These are phyloP conservation scores for Penium margaritaceum DNA, from an alignment of 139 green algal species.

Conservation along the genomic window DNA sequence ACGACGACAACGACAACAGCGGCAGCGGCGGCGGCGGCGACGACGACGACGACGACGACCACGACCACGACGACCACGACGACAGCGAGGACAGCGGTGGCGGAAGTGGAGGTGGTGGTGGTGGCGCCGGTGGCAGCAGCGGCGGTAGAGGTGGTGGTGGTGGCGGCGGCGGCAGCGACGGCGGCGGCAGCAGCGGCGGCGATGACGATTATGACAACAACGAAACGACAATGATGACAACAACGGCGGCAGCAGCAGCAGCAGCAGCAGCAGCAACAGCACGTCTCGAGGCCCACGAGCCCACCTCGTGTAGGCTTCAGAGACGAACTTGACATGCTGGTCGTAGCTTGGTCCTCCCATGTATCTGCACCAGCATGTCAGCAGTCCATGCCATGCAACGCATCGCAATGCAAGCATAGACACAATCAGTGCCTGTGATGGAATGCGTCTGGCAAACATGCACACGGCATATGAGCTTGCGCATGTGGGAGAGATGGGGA, in stretches of 20 bases:
- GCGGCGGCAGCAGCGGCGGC: not conserved
- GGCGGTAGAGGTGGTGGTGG: not conserved
- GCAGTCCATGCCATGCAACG: not conserved
- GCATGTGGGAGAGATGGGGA: conserved; percentile 5
- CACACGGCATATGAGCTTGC: no score
- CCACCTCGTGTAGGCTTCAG: conserved; percentile 9
- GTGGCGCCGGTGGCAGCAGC: no score
- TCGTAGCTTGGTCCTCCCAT: conserved; percentile 22
- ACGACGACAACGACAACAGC: no score
- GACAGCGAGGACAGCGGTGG: no score
- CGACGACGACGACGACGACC: no score
- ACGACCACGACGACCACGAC: no score
- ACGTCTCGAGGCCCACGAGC: conserved; percentile 2
- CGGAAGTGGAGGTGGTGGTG: no score
- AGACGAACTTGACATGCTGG: conserved; percentile 13
- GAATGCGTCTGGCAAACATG: no score
- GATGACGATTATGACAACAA: not conserved
- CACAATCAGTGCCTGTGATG: no score
- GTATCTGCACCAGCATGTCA: conserved; percentile 22
- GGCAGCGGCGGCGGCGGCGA: no score
- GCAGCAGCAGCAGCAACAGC: conserved; percentile 6
- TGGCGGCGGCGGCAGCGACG: not conserved
- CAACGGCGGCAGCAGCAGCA: not conserved
- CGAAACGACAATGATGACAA: conserved; percentile 17
- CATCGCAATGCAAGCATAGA: no score